Evolutionary conservation across 257 asterid species (phyloP), one percentile per base, ranked within the genome.

Genomic region (Echites panduratus): DNA sequence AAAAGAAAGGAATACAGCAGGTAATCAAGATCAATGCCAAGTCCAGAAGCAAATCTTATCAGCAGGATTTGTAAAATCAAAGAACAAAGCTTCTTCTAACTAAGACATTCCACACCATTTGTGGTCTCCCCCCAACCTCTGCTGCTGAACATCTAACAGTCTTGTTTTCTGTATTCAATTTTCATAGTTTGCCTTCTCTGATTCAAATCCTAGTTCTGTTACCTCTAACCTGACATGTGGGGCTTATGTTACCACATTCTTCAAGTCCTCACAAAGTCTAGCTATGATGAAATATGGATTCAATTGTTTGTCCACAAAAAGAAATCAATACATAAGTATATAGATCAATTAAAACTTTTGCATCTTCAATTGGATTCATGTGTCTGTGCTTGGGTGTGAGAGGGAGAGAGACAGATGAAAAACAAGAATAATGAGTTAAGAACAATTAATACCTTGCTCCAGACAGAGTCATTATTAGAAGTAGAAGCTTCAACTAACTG

Each of bases 401-500:
- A 63, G 32, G 49, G 45, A 35, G 40, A 35, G 22, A 27, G 20
- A 29, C 16, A 14, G 67, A 40, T 13, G 45, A 22, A 17, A 41
- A 12, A 22, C 22, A 43, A 11, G 56, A 14, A 22, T 13, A 26
- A n/a, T n/a, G n/a, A 41, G 35, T 17, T 14, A 22, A 68, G 63
- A 45, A 49, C 66, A 48, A 65, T 45, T 20, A 49, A 58, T 85
- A 92, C 99, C 97, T 90, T 92, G 85, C 89, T 88, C 99, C 98
- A 92, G 72, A 92, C 72, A 57, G 96, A 80, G 77, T 85, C 90
- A 74, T 87, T 89, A 76, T 86, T 82, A 62, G 89, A 79, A 57
- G 82, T 66, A 57, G 98, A 93, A 73, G 87, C 87, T 54, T 90
- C 99, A 84, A 92, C 87, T 83, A 95, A 83, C 84, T 92, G 97